Base-by-base conservation (phyloP, 257 asterid species). In the Jacaranda copaia region DNA sequence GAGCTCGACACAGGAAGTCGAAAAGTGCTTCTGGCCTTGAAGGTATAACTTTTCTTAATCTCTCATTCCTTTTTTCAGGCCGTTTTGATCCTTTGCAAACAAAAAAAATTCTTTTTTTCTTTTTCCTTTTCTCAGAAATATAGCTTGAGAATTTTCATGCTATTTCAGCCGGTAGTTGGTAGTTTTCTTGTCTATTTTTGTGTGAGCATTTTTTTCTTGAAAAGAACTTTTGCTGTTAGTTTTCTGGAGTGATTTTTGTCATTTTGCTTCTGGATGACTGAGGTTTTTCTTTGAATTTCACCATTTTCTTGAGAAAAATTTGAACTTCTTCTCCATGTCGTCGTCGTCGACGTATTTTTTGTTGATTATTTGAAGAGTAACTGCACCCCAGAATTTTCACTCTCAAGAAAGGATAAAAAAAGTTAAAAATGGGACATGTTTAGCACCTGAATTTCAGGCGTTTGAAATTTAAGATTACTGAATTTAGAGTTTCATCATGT, bases 1-100 rank as follows among this genome's bases (percentile, higher is more conserved):
- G 76, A 77, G 60, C 63, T 85, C 86, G 91, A 5, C 94, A 73
- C 25, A 76, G 85, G 79, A 91, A 85, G 84, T 85, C 91, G 61
- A 85, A 81, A 70, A 91, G 94, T 65, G 82, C 87, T 77, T 53
- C 93, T 42, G 75, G 79, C 38, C 14, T 72, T 72, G 86, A 87
- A 89, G 98, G 98, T 92, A 73, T 42, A 81, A 20, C 57, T 78
- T 60, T 25, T 19, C 7, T 18, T 74, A 51, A 42, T 57, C 62
- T 18, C 52, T 51, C 35, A 8, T 36, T 55, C 51, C 15, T 10
- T 51, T 9, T 10, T 15, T 62, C 7, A 9, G 45, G 15, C 7
- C 32, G 32, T 79, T 51, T 39, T 71, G 9, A 57, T 25, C 19
- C 5, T 46, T 12, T 15, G n/a, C 9, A 40, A 40, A 40, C 5